phyloP scores from a whole-genome alignment of 768 basidiomycete genomes.

The Calocybe cyanea region DNA sequence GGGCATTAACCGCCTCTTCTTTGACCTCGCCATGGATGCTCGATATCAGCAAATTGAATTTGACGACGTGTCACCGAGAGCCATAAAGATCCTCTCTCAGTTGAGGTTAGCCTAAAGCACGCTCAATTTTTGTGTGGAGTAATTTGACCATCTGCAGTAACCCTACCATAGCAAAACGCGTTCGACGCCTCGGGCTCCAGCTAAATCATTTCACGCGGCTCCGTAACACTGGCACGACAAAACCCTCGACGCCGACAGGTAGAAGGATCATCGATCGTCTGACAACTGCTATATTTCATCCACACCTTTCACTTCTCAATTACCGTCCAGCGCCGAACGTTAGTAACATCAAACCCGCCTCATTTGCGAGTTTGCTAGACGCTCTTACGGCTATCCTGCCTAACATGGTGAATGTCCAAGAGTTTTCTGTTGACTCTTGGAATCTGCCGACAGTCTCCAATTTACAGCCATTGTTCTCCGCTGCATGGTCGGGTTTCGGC shows the following conservation, averaged over 20 bases:
- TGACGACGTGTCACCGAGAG: constrained; percentile 16
- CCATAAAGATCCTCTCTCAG: constrained; percentile 14
- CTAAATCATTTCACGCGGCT: constrained; percentile 9
- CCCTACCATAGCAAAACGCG: constrained; percentile 17
- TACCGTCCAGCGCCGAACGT: not conserved
- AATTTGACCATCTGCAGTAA: constrained; percentile 14
- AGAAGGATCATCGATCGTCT: constrained; percentile 3
- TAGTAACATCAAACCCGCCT: not conserved
- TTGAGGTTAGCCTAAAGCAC: constrained; percentile 18
- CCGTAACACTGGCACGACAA: not conserved
- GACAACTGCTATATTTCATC: constrained; percentile 8
- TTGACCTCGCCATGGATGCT: constrained; percentile 26
- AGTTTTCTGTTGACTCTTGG: constrained; percentile 39
- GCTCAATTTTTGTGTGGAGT: not conserved
- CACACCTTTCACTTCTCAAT: constrained; percentile 9
- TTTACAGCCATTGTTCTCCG: constrained; percentile 27
- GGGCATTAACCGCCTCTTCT: constrained; percentile 29
- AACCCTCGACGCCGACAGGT: not conserved
- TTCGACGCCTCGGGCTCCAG: constrained; percentile 14
- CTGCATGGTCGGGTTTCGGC: constrained; percentile 40
- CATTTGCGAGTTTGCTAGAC: constrained; percentile 19
- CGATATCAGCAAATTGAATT: constrained; percentile 25
- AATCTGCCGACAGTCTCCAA: constrained; percentile 27
- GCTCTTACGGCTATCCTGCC: constrained; percentile 27
- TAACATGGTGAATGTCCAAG: constrained; percentile 26